phyloP scores from a whole-genome alignment of 495 filamentous ascomycete species.

The Rusavskia elegans region DNA sequence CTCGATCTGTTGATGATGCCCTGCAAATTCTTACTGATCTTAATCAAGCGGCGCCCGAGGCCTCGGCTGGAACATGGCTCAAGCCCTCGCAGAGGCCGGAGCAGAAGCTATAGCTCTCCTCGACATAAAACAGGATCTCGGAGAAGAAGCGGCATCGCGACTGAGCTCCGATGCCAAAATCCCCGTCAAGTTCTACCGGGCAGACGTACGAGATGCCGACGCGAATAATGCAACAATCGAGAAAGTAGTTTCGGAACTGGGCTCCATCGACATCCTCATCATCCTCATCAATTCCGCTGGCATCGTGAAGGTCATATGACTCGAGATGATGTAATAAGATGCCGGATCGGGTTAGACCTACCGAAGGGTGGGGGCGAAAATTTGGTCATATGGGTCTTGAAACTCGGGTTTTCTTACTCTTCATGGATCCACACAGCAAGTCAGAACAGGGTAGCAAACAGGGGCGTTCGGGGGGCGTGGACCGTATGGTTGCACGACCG shows the following conservation, averaged over 20 bases:
- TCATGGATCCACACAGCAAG: no score
- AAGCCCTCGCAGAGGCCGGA: conserved; percentile 57
- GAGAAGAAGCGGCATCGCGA: conserved; percentile 47
- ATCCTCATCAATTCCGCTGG: conserved; percentile 73
- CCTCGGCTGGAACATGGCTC: conserved; percentile 61
- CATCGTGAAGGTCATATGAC: conserved; percentile 74
- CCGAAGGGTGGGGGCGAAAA: no score
- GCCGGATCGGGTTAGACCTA: no score
- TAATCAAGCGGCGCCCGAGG: conserved; percentile 51
- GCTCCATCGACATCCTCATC: conserved; percentile 54
- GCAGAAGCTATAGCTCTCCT: conserved; percentile 58
- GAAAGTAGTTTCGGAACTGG: conserved; percentile 36
- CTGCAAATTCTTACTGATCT: no score
- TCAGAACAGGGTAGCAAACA: no score
- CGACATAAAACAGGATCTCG: conserved; percentile 58
- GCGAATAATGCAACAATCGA: conserved; percentile 35
- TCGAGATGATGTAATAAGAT: no score
- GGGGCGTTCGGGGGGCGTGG: no score
- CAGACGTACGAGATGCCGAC: conserved; percentile 54
- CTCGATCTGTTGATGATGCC: no score
- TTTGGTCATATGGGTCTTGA: no score
- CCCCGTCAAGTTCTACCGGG: conserved; percentile 59
- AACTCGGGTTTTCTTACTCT: no score
- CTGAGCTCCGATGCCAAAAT: conserved; percentile 51
- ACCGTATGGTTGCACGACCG: no score